Evolutionary conservation across 2,329 filamentous ascomycete species (phyloP), one percentile per base, ranked within the genome.

Genomic region (Cytospora leucostoma): DNA sequence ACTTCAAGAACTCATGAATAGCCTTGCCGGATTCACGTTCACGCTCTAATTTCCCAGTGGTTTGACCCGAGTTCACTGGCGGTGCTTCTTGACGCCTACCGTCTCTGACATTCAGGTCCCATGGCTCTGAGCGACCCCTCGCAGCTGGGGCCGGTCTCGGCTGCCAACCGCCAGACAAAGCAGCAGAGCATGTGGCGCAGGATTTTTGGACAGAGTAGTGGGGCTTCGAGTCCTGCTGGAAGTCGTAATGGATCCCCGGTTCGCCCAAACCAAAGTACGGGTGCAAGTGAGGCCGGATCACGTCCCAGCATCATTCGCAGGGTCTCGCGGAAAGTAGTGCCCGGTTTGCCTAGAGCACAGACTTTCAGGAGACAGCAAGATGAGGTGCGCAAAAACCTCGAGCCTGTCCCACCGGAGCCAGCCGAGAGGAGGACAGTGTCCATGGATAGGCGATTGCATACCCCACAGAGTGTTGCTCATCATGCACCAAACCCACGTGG

Each of bases 331-430:
- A 87, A 83, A 71, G 91, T 92, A n/a, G 86, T 93, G 17, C 89
- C 92, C 19, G 89, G 89, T 17, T 78, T 97, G 44, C 91, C 92
- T 47, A 85, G 92, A 56, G 81, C 88, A 5, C 86, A 89, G 70
- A 96, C 92, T 0, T 93, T 96, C 76, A 90, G 88, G 75, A 86
- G 93, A 70, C 92, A 94, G 74, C 85, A 90, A 73, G 94, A 92
- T 34, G 93, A 97, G 76, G 84, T 85, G 67, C 84, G 92, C 69
- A 86, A 90, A 69, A 88, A 87, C 70, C 80, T 96, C 60, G 81
- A 89, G 64, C 87, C 90, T 52, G 81, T 87, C 50, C 80, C 88
- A 55, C 83, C 85, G 7, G 84, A 86, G 37, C 77, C 81, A 33
- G 83, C 84, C 47, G 90, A 93, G 75, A 85, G 90, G 68, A 85